Evolutionary conservation across 129 eudicot genomes (phyloP), one percentile per base, ranked within the genome.

Genomic region (Tanacetum coccineum): DNA sequence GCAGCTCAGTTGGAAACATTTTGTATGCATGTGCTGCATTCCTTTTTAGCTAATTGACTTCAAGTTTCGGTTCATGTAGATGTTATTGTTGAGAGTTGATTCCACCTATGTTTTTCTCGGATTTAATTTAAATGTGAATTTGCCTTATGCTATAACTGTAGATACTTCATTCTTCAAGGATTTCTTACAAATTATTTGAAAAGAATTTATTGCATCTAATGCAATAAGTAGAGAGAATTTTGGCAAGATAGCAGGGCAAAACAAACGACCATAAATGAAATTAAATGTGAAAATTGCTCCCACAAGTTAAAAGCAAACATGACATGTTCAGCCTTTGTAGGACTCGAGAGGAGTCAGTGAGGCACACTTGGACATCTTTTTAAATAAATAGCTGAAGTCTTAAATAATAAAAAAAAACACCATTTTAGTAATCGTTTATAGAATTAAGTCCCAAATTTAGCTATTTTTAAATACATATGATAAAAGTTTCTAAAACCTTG

Each of bases 201-300:
- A 53, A 10, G 59, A 45, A 55, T 44, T 65, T 1, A 74, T 25
- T 64, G 72, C 54, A 64, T 28, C 65, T 64, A 73, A 28, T 30
- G 78, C 72, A 65, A 56, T 74, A 56, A 74, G 70, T 56, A 30
- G 64, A 55, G 59, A 73, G 72, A 74, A 65, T 74, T 73, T 74
- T 65, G 65, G 72, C 59, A 65, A 74, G 59, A 74, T 66, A 28
- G 60, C 64, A 74, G 50, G 59, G 72, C 72, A 74, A 26, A 45
- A 44, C 60, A 74, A 46, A 74, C 14, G 44, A 74, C 26, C 72
- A 56, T 74, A 65, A 65, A 74, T 74, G 78, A 65, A 47, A 74
- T 74, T 65, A 65, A 74, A 74, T 74, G 78, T 46, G 42, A 74
- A 36, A n/a, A 12, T 65, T 74, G 78, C 51, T 58, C 52, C 59